phyloP scores from a whole-genome alignment of 306 rosid genomes.

The Sesbania bispinosa region DNA sequence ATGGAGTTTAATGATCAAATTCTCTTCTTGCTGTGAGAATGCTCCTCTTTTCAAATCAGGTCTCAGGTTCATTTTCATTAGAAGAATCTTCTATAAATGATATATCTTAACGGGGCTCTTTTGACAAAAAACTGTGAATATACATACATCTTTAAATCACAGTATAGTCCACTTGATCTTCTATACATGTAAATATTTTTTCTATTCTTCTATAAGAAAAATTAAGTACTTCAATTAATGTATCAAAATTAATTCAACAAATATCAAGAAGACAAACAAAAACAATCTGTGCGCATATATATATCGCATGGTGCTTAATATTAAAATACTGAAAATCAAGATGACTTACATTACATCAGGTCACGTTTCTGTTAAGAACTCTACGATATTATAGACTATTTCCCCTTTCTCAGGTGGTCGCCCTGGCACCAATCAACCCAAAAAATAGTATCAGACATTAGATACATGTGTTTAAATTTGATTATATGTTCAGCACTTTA shows the following conservation, averaged over 20 bases:
- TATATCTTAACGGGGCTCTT: background rate
- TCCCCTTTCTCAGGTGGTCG: slow-evolving; percentile 85
- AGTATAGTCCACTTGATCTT: background rate
- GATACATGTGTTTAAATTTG: background rate
- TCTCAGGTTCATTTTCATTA: background rate
- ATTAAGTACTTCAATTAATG: background rate
- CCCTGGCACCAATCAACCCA: slow-evolving; percentile 52
- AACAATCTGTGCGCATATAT: background rate
- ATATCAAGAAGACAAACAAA: background rate
- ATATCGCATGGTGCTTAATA: background rate
- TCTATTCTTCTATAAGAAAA: background rate
- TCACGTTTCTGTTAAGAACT: slow-evolving; percentile 71
- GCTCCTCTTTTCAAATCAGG: no score
- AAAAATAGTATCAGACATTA: slow-evolving; percentile 6
- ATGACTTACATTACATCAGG: slow-evolving; percentile 63
- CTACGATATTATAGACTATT: slow-evolving; percentile 69
- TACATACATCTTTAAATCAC: background rate
- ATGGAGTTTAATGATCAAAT: no score
- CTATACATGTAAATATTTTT: background rate
- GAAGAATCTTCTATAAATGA: background rate
- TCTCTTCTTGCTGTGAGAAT: no score
- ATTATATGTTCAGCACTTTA: no score
- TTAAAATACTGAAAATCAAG: background rate
- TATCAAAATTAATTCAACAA: background rate
- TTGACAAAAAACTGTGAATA: background rate